Conservation (phyloP, 164 flowering plant genomes). For the Sextonia rubra region DNA sequence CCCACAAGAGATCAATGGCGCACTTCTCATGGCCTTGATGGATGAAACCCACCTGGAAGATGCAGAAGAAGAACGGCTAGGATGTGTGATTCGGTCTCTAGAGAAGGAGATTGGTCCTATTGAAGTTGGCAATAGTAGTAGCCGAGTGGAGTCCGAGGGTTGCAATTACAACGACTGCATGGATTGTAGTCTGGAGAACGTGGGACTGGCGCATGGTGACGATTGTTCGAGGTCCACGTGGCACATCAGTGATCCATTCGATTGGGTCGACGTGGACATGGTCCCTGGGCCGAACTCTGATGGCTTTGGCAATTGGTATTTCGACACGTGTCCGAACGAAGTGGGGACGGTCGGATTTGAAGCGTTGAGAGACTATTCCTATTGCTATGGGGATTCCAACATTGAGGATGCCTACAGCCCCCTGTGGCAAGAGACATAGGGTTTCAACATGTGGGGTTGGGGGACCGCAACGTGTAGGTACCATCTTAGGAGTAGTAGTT, state of each 20-base stretch:
- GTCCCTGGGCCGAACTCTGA: constrained; percentile 19
- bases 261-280: constrained; percentile 34
- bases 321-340: constrained; percentile 22
- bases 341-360: constrained; percentile 17
- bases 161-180: background rate
- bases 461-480: too few species aligned
- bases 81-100: constrained; percentile 21
- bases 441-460: too few species aligned
- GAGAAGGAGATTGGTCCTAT: constrained; percentile 19
- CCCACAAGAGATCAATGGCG: background rate
- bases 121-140: background rate
- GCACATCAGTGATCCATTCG: constrained; percentile 10
- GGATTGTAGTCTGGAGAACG: background rate
- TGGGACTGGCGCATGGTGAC: background rate
- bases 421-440: constrained; percentile 32
- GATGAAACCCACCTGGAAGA: constrained; percentile 22
- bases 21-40: constrained; percentile 22
- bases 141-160: background rate
- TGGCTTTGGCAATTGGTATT: constrained; percentile 28
- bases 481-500: background rate
- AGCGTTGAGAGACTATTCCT: constrained; percentile 17
- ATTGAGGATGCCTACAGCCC: constrained; percentile 26
- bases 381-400: constrained; percentile 14
- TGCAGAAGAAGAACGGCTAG: constrained; percentile 20
- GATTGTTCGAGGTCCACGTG: constrained; percentile 10